Evolutionary conservation across 179 eudicot genomes (phyloP).

Genomic region (Corrigiola litoralis): DNA sequence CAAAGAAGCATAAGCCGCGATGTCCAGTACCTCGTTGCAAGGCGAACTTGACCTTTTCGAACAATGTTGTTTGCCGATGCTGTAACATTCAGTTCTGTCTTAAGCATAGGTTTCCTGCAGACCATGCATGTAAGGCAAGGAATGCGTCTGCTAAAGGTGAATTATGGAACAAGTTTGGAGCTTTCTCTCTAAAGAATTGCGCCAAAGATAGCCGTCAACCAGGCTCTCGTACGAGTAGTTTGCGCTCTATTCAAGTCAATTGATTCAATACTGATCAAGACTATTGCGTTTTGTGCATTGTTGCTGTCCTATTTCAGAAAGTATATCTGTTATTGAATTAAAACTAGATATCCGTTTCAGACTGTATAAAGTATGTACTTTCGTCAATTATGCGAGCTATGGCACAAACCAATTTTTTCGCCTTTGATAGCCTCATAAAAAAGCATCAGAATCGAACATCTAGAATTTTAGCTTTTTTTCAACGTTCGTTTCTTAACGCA

Average conservation of each 20-base stretch:
- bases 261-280: too few species aligned
- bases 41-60: constrained; percentile 62
- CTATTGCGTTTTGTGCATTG: too few species aligned
- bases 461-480: too few species aligned
- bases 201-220: constrained; percentile 24
- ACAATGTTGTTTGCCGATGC: constrained; percentile 52
- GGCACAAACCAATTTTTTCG: too few species aligned
- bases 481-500: too few species aligned
- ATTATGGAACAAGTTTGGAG: constrained; percentile 35
- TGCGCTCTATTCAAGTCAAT: constrained; percentile 47
- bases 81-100: constrained; percentile 61
- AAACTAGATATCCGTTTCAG: too few species aligned
- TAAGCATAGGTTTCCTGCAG: constrained; percentile 68
- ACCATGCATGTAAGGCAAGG: constrained; percentile 43
- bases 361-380: too few species aligned
- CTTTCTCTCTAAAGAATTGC: constrained; percentile 55
- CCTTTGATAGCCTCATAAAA: too few species aligned
- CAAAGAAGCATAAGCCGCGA: constrained; percentile 66
- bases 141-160: not conserved
- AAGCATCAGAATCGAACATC: too few species aligned
- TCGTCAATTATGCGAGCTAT: too few species aligned
- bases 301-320: too few species aligned
- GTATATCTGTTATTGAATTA: too few species aligned
- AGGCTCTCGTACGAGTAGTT: constrained; percentile 27
- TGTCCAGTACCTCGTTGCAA: constrained; percentile 65